Base-by-base conservation (phyloP, 2,329 filamentous ascomycete species). In the Diaporthe ampelina region DNA sequence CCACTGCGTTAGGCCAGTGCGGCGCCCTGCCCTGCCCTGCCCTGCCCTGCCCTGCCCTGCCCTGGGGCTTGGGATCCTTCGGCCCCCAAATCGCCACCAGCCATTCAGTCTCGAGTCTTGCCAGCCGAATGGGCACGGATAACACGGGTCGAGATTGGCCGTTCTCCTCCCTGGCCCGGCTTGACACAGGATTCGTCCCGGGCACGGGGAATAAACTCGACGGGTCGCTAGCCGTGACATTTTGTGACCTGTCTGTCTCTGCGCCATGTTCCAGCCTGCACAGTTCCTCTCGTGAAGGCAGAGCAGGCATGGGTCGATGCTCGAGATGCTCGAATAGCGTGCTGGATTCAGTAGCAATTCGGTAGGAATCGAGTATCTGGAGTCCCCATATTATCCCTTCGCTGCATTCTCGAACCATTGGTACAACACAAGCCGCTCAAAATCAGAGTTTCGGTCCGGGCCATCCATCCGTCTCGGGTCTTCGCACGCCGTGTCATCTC, bases 61-160 rank as follows among this genome's bases (percentile, higher is more conserved):
- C 6, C 29, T 40, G 63, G 13, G 63, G 63, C 32, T 54, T 40
- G 29, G 63, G 40, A 68, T 68, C 63, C 63, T 68, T 54, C 32
- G 32, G 45, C 43, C 63, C 63, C 63, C 48, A 52, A 68, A 13
- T 21, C 61, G 6, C 43, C 61, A 50, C 13, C 29, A 37, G 37
- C 37, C 37, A 37, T 2, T 29, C 29, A 29, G 29, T 29, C 29
- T 29, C 4, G 3, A 29, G 37, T 37, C 37, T 37, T 19, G 52
- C 58, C 29, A 37, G 13, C 48, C 24, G 45, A 4, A 4, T 2
- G 21, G 17, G 43, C 19, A 65, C 26, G 29, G 11, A 26, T 19
- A 24, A 9, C 29, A 15, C 40, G 29, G 45, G 29, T 26, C 13
- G 29, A 67, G 32, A 15, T 24, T 21, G 11, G 29, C 19, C 43